A percentile compares a stretch with the other conserved stretches of the same genome.
Evolutionary conservation across 805 yeast species (phyloP).

Genomic region (Maudiozyma turicensis): DNA sequence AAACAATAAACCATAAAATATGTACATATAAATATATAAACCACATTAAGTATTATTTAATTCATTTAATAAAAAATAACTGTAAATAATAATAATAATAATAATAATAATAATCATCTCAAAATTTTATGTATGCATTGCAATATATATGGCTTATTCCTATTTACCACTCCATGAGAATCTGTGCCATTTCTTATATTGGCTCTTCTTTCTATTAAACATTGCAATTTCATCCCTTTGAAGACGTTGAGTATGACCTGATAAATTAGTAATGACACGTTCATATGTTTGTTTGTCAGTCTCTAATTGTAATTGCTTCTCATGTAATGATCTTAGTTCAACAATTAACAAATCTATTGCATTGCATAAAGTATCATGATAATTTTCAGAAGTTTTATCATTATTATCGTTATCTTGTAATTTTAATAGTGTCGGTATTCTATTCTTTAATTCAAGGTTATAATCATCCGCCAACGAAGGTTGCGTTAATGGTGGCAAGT

Average conservation of each 20-base stretch:
- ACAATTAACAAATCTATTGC: slow-evolving; percentile 17
- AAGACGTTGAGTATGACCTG: slow-evolving; percentile 80
- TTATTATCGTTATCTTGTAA: slow-evolving; percentile 1
- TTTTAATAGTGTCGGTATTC: slow-evolving; percentile 13
- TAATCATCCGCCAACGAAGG: slow-evolving; percentile 9
- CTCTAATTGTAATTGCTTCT: slow-evolving; percentile 36
- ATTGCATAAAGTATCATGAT: slow-evolving; percentile 23
- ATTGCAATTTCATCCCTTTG: slow-evolving; percentile 41
- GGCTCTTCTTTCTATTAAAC: slow-evolving; percentile 27
- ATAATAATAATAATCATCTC: neutral
- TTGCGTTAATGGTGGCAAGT: slow-evolving; percentile 13
- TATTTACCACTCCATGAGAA: slow-evolving; percentile 7
- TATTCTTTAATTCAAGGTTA: slow-evolving; percentile 9
- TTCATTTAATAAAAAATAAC: neutral
- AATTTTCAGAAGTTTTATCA: slow-evolving; percentile 5
- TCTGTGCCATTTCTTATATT: slow-evolving; percentile 7
- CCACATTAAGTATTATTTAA: neutral
- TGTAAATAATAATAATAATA: neutral
- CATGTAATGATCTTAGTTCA: slow-evolving; percentile 31
- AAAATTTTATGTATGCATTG: neutral
- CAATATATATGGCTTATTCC: neutral
- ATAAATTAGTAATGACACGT: slow-evolving; percentile 77
- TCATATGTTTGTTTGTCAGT: slow-evolving; percentile 72
- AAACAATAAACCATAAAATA: neutral
- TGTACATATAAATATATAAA: neutral